Conservation (phyloP, 1,284 basidiomycete genomes). For the Pseudozyma sp. region DNA sequence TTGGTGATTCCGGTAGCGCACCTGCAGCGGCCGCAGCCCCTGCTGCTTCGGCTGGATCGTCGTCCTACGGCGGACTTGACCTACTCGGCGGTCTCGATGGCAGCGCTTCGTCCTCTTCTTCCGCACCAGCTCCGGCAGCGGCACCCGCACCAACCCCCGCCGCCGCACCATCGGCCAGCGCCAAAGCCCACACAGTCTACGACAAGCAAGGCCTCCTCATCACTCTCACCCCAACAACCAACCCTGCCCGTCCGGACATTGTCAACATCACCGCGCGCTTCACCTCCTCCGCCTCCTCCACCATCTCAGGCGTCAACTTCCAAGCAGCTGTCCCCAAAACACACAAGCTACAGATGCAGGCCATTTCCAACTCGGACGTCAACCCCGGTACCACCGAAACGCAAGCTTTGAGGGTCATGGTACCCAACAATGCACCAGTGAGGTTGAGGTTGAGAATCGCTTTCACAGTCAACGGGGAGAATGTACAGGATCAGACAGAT, state of each 20-base stretch:
- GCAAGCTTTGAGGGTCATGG: conserved; percentile 92
- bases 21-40: conserved; percentile 64
- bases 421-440: conserved; percentile 83
- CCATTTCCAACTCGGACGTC: conserved; percentile 89
- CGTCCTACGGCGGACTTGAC: conserved; percentile 55
- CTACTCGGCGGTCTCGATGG: conserved; percentile 60
- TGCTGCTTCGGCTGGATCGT: conserved; percentile 20
- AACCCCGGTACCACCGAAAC: conserved; percentile 85
- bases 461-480: conserved; percentile 75
- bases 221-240: conserved; percentile 86
- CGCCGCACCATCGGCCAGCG: conserved; percentile 67
- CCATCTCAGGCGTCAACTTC: conserved; percentile 78
- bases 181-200: conserved; percentile 83
- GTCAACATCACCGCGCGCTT: conserved; percentile 92
- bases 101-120: conserved; percentile 17
- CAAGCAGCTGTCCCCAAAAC: conserved; percentile 99
- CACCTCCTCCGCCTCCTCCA: conserved; percentile 75
- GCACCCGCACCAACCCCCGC: conserved; percentile 32
- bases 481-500: conserved; percentile 91
- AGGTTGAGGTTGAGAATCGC: conserved; percentile 87
- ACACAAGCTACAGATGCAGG: conserved; percentile 97
- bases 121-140: conserved; percentile 80
- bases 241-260: conserved; percentile 81
- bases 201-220: conserved; percentile 90
- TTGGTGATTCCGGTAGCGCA: conserved; percentile 73